Evolutionary conservation across 495 filamentous ascomycete species (phyloP).

Genomic region (Evernia prunastri): DNA sequence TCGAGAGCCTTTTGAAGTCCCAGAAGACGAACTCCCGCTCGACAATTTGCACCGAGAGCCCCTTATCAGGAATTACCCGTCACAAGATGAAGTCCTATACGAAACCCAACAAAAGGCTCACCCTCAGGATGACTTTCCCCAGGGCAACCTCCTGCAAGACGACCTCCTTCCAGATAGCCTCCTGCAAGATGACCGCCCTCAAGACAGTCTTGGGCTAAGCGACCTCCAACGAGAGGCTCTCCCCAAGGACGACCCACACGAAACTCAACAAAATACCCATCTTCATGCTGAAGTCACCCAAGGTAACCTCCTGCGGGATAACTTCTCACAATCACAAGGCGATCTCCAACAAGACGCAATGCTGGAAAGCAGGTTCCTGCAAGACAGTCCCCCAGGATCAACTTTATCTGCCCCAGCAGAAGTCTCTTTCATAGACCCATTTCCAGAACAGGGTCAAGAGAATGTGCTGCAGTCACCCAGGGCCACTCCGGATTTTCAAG

Average conservation of each 20-base stretch:
- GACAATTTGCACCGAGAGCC: no score
- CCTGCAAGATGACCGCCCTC: neutral
- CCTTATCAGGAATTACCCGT: no score
- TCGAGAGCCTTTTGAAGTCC: neutral
- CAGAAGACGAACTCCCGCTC: neutral
- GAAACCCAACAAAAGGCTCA: slow-evolving; percentile 7
- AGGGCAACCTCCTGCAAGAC: neutral
- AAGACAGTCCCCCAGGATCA: neutral
- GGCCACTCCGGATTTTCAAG: neutral
- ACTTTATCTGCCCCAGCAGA: neutral
- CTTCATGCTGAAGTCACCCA: neutral
- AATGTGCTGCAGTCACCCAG: neutral
- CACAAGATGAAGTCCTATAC: no score
- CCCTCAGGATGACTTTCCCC: neutral
- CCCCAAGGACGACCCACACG: no score
- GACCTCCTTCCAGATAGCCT: neutral
- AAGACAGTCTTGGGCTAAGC: neutral
- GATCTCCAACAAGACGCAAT: neutral
- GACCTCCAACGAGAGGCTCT: neutral
- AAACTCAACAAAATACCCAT: no score
- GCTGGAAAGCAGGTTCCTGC: neutral
- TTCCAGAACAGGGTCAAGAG: neutral
- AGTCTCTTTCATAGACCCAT: slow-evolving; percentile 1
- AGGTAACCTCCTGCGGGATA: neutral
- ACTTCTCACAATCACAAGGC: neutral